These are phyloP conservation scores for Trichoderma pleuroti DNA, from an alignment of 2,329 filamentous ascomycete species.

Conservation along the genomic window DNA sequence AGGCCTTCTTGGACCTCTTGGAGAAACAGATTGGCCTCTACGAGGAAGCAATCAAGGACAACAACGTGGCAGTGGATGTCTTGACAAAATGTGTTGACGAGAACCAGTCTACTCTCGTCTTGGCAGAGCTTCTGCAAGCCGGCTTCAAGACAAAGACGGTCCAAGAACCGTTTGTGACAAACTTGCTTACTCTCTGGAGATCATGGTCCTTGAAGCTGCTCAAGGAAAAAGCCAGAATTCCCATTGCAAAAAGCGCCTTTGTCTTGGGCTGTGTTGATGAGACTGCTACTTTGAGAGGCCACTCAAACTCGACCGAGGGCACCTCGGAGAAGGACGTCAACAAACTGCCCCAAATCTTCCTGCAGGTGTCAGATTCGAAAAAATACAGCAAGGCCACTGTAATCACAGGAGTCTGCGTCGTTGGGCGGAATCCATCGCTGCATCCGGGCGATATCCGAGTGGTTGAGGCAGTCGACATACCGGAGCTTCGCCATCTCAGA, in stretches of 20 bases:
- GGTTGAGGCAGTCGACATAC: slow-evolving; percentile 75
- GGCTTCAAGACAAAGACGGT: slow-evolving; percentile 66
- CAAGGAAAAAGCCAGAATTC: slow-evolving; percentile 87
- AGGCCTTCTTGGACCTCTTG: slow-evolving; percentile 66
- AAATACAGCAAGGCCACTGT: slow-evolving; percentile 56
- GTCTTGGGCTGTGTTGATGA: slow-evolving; percentile 88
- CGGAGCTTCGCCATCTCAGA: slow-evolving; percentile 68
- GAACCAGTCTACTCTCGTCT: slow-evolving; percentile 71
- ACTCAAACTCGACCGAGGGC: slow-evolving; percentile 50
- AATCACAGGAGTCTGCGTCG: slow-evolving; percentile 72
- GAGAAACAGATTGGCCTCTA: slow-evolving; percentile 64
- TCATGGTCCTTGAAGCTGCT: slow-evolving; percentile 85
- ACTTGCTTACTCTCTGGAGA: slow-evolving; percentile 78
- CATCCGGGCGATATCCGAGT: slow-evolving; percentile 90
- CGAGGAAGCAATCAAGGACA: slow-evolving; percentile 64
- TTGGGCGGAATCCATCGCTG: slow-evolving; percentile 89
- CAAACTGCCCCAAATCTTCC: slow-evolving; percentile 77
- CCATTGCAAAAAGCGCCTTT: slow-evolving; percentile 78
- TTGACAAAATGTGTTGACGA: slow-evolving; percentile 77
- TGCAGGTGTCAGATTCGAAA: slow-evolving; percentile 67
- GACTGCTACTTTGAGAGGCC: slow-evolving; percentile 68
- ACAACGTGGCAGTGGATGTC: slow-evolving; percentile 60
- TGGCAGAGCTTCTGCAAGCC: slow-evolving; percentile 73
- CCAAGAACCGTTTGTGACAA: slow-evolving; percentile 76
- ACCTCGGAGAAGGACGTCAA: slow-evolving; percentile 42